A percentile compares a stretch with the other conserved stretches of the same genome.
These are phyloP conservation scores for Syncephalastrum monosporum DNA, from an alignment of 371 early-diverging fungal species.

Conservation along the genomic window DNA sequence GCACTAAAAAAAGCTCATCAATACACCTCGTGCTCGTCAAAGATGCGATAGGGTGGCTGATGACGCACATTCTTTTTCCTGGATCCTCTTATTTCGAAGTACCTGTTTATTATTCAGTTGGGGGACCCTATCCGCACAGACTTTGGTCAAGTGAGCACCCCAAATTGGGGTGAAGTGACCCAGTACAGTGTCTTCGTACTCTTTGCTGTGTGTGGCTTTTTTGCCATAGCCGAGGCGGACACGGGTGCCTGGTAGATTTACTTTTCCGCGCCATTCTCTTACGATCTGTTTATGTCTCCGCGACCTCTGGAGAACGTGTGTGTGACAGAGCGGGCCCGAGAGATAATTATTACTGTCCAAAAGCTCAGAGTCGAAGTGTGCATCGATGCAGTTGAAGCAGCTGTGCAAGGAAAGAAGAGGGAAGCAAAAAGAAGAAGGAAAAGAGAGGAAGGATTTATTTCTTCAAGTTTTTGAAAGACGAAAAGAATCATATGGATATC, in stretches of 20 bases:
- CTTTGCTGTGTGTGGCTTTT: neutral
- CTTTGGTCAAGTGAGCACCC: conserved; percentile 6
- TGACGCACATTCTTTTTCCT: neutral
- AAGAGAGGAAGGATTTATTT: neutral
- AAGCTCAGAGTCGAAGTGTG: no score
- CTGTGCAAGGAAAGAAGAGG: neutral
- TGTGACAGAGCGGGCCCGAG: neutral
- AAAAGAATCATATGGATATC: conserved; percentile 5
- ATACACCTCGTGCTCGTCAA: no score
- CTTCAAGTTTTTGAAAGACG: neutral
- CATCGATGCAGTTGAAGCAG: neutral
- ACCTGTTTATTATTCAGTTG: neutral
- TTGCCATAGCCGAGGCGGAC: neutral
- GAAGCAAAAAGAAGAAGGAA: conserved; percentile 1
- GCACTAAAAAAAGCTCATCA: no score
- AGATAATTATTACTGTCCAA: neutral
- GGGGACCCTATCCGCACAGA: conserved; percentile 2
- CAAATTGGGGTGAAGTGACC: neutral
- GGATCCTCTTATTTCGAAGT: neutral
- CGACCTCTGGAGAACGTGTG: neutral
- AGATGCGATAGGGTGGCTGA: no score
- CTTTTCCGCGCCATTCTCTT: neutral
- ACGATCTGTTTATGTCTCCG: neutral
- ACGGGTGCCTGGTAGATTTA: neutral
- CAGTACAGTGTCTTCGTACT: neutral